phyloP scores from a whole-genome alignment of 495 filamentous ascomycete genomes.

The Amphirosellinia nigrospora region DNA sequence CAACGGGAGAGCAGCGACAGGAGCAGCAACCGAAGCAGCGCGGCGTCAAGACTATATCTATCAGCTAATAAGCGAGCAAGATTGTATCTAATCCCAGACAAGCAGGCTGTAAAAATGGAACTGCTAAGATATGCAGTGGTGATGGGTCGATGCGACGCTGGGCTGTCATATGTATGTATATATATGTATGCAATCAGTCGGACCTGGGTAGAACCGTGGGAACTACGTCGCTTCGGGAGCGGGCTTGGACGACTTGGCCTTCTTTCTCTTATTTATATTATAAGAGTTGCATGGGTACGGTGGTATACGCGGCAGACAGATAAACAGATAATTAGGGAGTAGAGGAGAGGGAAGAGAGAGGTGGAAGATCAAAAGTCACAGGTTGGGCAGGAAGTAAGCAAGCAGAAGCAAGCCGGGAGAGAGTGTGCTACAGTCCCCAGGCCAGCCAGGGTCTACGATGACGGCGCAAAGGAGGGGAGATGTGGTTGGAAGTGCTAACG shows the following conservation, averaged over 20 bases:
- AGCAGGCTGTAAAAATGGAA: conserved; percentile 22
- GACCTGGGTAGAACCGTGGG: background rate
- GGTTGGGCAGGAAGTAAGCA: conserved; percentile 14
- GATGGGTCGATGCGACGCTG: conserved; percentile 18
- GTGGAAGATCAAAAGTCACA: background rate
- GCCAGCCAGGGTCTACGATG: background rate
- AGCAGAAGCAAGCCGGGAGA: too few relatives aligned
- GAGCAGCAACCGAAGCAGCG: conserved; percentile 4
- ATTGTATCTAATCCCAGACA: conserved; percentile 4
- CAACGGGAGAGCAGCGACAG: background rate
- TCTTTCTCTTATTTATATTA: background rate
- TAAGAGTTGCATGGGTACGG: background rate
- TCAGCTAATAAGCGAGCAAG: conserved; percentile 7
- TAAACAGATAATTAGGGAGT: background rate
- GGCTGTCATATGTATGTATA: background rate
- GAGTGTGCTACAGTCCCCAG: background rate
- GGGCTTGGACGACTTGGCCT: conserved; percentile 1
- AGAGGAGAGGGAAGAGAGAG: background rate
- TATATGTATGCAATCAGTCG: too few relatives aligned
- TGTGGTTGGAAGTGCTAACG: background rate
- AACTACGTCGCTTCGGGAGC: background rate
- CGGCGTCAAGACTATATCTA: conserved; percentile 18
- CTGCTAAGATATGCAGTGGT: conserved; percentile 17
- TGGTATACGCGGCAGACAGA: background rate
- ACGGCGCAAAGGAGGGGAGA: conserved; percentile 14